A percentile compares a stretch with the other conserved stretches of the same genome.
phyloP scores from a whole-genome alignment of 345 rosid genomes.

The Leavenworthia alabamica region DNA sequence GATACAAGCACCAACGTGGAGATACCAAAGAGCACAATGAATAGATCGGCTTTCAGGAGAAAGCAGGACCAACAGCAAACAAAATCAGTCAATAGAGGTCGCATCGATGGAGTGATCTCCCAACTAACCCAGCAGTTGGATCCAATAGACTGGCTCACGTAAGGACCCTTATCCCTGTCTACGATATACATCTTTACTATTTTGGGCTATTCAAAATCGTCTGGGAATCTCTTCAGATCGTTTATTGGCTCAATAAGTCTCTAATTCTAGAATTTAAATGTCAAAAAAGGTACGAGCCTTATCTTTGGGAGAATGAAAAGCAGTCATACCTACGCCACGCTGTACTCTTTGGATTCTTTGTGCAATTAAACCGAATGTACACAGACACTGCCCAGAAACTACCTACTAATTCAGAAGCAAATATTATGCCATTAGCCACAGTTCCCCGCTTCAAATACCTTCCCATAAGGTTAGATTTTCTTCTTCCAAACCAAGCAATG shows the following conservation, averaged over 20 bases:
- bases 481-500: conserved; percentile 4
- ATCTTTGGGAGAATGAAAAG: conserved; percentile 89
- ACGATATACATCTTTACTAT: not conserved
- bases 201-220: not conserved
- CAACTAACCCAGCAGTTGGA: conserved; percentile 71
- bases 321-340: conserved; percentile 88
- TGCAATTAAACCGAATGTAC: conserved; percentile 90
- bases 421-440: conserved; percentile 85
- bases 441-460: conserved; percentile 97
- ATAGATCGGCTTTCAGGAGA: conserved; percentile 53
- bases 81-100: conserved; percentile 45
- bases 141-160: conserved; percentile 99
- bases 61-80: conserved; percentile 55
- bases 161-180: conserved; percentile 30
- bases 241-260: not conserved
- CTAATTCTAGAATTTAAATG: conserved; percentile 16
- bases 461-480: conserved; percentile 66
- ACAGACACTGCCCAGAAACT: conserved; percentile 80
- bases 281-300: conserved; percentile 73
- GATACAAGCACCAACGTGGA: conserved; percentile 46
- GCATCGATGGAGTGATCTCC: conserved; percentile 52
- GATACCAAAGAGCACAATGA: conserved; percentile 41
- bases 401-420: conserved; percentile 84
- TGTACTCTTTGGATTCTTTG: conserved; percentile 96
- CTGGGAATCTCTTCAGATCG: not conserved